Conservation (phyloP, 495 filamentous ascomycete genomes). For the Hypoxylon subgilvum region DNA sequence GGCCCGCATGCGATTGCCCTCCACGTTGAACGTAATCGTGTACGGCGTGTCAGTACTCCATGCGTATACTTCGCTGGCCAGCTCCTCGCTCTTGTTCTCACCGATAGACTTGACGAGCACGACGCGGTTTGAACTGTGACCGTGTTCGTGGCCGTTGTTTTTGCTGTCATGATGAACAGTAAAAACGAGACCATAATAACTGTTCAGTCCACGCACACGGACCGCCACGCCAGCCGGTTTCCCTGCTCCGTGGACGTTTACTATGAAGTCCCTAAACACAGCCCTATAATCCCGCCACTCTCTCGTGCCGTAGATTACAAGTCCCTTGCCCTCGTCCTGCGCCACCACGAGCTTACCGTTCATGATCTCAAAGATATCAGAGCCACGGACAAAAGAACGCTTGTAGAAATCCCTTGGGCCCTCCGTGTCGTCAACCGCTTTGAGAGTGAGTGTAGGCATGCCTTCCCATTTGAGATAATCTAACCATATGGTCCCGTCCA, state of each 20-base stretch:
- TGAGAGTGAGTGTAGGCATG: conserved; percentile 27
- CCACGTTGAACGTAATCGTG: conserved; percentile 7
- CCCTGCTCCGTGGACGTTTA: conserved; percentile 30
- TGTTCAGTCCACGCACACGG: conserved; percentile 36
- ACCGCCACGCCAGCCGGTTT: conserved; percentile 31
- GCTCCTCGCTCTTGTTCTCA: conserved; percentile 9
- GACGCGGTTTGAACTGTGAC: no score
- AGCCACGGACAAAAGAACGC: conserved; percentile 37
- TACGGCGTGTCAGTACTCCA: conserved; percentile 40
- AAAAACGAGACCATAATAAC: conserved; percentile 39
- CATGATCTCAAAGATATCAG: conserved; percentile 22
- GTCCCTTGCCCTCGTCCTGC: conserved; percentile 37
- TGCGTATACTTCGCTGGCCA: conserved; percentile 10
- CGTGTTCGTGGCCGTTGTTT: neutral
- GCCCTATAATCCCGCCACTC: conserved; percentile 41
- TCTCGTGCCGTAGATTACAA: conserved; percentile 40
- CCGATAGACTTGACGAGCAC: conserved; percentile 32
- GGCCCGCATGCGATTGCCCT: conserved; percentile 10
- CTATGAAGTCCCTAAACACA: conserved; percentile 13
- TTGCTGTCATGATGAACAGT: neutral
- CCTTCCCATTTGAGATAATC: conserved; percentile 34
- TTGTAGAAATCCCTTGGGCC: conserved; percentile 28
- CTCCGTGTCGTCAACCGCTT: neutral
- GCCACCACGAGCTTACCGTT: conserved; percentile 25
- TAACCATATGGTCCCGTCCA: conserved; percentile 31